These are phyloP conservation scores for Ustilago curta DNA, from an alignment of 1,284 basidiomycete genomes.

Conservation along the genomic window DNA sequence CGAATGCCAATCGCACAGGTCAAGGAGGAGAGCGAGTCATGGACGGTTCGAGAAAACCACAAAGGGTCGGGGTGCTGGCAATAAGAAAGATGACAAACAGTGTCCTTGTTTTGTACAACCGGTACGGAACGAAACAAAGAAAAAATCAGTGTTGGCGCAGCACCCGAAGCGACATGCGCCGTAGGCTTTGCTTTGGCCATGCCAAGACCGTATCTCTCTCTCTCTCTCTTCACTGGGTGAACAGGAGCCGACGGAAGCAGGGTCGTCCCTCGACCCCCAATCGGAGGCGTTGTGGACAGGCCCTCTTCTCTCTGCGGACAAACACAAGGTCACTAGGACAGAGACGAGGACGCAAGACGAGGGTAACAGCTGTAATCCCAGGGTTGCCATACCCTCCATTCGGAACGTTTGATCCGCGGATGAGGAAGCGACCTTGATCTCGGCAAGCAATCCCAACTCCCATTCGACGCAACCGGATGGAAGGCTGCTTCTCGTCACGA, in stretches of 20 bases:
- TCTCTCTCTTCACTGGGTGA: not conserved
- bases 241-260: not conserved
- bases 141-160: slow-evolving; percentile 5
- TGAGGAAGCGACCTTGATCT: not conserved
- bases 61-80: not conserved
- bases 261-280: not conserved
- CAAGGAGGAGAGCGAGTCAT: not conserved
- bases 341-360: not conserved
- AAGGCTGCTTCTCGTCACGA: not conserved
- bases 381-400: not conserved
- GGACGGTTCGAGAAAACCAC: not conserved
- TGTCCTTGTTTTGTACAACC: slow-evolving; percentile 1
- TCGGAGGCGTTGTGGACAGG: not conserved
- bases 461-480: not conserved
- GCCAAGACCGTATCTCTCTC: slow-evolving; percentile 8
- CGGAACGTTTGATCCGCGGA: slow-evolving; percentile 15
- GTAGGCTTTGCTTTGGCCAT: not conserved
- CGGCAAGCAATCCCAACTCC: not conserved
- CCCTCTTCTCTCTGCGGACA: not conserved
- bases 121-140: not conserved
- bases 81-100: slow-evolving; percentile 4
- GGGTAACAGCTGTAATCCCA: not conserved
- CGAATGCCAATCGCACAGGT: not conserved
- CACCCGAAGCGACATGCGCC: slow-evolving; percentile 8
- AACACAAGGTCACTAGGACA: not conserved